Evolutionary conservation across 2,329 filamentous ascomycete genomes (phyloP).

Genomic region (Capronia coronata): DNA sequence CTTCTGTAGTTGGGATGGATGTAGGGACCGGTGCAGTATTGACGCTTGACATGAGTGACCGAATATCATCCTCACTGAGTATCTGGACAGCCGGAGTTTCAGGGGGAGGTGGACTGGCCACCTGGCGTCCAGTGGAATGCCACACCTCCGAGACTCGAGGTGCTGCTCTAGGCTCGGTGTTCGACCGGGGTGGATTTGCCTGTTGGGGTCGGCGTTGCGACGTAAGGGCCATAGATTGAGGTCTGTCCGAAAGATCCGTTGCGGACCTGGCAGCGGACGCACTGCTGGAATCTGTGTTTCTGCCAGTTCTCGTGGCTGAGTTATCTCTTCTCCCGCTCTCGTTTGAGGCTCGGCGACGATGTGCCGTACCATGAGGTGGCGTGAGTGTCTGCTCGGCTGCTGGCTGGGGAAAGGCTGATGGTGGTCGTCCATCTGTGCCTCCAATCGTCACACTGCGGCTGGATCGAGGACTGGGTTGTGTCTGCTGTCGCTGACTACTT

Average conservation of each 20-base stretch:
- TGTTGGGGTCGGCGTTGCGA: constrained; percentile 16
- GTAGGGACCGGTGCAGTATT: constrained; percentile 28
- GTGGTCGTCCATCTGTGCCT: constrained; percentile 7
- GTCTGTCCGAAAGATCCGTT: constrained; percentile 52
- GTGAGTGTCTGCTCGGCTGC: constrained; percentile 14
- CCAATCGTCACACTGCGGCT: constrained; percentile 16
- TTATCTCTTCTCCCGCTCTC: constrained; percentile 28
- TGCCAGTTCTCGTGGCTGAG: constrained; percentile 36
- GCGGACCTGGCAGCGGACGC: constrained; percentile 53
- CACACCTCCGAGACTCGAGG: constrained; percentile 21
- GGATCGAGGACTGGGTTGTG: constrained; percentile 20
- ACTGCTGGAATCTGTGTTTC: constrained; percentile 27
- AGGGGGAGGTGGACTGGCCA: constrained; percentile 12
- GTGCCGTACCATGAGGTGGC: constrained; percentile 8
- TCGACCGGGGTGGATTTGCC: constrained; percentile 19
- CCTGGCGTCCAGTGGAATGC: constrained; percentile 17
- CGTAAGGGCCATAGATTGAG: constrained; percentile 17
- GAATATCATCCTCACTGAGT: constrained; percentile 7
- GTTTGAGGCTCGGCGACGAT: constrained; percentile 29
- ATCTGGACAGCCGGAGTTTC: constrained; percentile 10
- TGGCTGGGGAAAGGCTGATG: constrained; percentile 14
- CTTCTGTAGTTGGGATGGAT: constrained; percentile 24
- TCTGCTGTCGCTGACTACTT: constrained; percentile 13
- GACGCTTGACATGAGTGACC: constrained; percentile 13
- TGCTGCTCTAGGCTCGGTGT: constrained; percentile 22